These are phyloP conservation scores for Casaregolazyma suthepensis DNA, from an alignment of 1,139 yeast species.

Conservation along the genomic window DNA sequence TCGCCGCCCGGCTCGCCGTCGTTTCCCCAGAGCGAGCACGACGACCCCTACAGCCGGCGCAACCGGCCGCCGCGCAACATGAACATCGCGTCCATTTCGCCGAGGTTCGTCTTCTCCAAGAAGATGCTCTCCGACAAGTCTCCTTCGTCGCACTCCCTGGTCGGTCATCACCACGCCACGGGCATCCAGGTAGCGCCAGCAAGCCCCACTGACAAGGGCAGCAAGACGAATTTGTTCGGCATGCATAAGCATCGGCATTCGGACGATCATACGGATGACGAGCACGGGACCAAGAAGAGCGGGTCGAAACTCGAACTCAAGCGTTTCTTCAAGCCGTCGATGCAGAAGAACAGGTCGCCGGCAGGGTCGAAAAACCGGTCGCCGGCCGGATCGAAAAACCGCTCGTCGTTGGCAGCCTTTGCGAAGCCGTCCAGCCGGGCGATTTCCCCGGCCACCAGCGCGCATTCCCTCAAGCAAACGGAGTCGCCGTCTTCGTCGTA, in stretches of 20 bases:
- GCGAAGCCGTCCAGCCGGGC: slow-evolving; percentile 9
- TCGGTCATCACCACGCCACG: slow-evolving; percentile 9
- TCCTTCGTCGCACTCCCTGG: slow-evolving; percentile 1
- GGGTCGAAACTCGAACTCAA: slow-evolving; percentile 37
- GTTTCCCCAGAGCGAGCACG: slow-evolving; percentile 20
- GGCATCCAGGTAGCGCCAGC: slow-evolving; percentile 12
- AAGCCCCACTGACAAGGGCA: not conserved
- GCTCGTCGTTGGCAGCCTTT: slow-evolving; percentile 10
- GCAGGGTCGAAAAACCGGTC: slow-evolving; percentile 11
- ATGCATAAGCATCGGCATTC: slow-evolving; percentile 5
- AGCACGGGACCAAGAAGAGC: slow-evolving; percentile 17
- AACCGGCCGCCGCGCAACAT: slow-evolving; percentile 28
- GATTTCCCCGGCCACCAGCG: slow-evolving; percentile 7
- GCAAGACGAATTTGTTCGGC: slow-evolving; percentile 2
- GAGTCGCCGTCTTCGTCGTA: slow-evolving; percentile 10
- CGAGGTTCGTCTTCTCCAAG: slow-evolving; percentile 33
- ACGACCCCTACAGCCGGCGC: slow-evolving; percentile 33
- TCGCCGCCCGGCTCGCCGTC: not conserved
- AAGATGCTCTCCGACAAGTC: slow-evolving; percentile 10
- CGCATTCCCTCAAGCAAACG: slow-evolving; percentile 4
- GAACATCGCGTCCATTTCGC: slow-evolving; percentile 30
- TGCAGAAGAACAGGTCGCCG: slow-evolving; percentile 13
- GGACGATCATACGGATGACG: slow-evolving; percentile 11
- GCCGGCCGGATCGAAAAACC: slow-evolving; percentile 4
- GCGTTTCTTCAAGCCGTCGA: slow-evolving; percentile 32